phyloP scores from a whole-genome alignment of 1,284 basidiomycete species.

The Sporisorium graminicola region DNA sequence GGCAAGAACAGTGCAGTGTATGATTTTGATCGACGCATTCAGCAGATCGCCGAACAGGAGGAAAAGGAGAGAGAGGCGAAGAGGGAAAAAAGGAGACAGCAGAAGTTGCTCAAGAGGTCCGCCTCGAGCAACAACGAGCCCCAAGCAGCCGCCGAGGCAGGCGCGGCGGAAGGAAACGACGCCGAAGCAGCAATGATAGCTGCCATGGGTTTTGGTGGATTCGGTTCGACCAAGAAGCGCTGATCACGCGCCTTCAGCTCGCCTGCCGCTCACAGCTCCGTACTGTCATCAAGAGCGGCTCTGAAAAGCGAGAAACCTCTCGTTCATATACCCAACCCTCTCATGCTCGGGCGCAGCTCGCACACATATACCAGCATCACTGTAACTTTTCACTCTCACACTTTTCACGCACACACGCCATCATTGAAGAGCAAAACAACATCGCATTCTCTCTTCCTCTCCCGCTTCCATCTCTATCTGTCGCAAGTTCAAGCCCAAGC shows the following conservation, averaged over 20 bases:
- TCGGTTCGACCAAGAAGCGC: conserved; percentile 78
- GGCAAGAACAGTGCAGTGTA: conserved; percentile 73
- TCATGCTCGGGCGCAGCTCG: background rate
- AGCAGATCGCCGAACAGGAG: conserved; percentile 79
- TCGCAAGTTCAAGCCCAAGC: conserved; percentile 52
- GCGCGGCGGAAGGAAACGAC: background rate
- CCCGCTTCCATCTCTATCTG: background rate
- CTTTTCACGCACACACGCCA: background rate
- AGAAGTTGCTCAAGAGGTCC: conserved; percentile 74
- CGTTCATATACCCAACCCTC: background rate
- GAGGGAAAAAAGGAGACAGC: conserved; percentile 81
- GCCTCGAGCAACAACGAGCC: background rate
- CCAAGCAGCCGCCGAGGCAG: conserved; percentile 1
- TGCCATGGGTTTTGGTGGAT: conserved; percentile 94
- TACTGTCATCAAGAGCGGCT: too few relatives aligned
- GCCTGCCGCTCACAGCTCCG: background rate
- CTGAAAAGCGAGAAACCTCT: too few relatives aligned
- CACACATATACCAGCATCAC: conserved; percentile 3
- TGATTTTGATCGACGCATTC: conserved; percentile 90
- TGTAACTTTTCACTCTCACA: conserved; percentile 1
- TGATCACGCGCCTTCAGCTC: background rate
- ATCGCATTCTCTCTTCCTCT: background rate
- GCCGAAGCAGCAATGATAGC: conserved; percentile 77
- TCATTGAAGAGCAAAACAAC: background rate
- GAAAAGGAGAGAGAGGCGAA: conserved; percentile 73